Conservation (phyloP, 192 early-diverging fungal species). For the Coemansia sp. region DNA sequence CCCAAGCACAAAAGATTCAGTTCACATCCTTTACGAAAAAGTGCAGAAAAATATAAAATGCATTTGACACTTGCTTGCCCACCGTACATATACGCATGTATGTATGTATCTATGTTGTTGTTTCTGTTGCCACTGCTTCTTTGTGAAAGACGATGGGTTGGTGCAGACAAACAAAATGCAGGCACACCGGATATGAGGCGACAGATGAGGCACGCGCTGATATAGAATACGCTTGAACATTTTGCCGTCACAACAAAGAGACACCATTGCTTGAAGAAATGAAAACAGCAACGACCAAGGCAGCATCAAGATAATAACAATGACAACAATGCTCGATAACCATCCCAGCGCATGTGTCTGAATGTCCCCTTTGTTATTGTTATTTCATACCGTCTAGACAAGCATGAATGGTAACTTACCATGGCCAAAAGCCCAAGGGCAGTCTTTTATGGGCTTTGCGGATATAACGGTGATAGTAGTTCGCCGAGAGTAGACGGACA, state of each 20-base stretch:
- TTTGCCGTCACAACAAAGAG: background rate
- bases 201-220: background rate
- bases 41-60: background rate
- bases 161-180: background rate
- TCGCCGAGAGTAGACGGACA: background rate
- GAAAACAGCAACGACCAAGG: background rate
- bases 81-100: too few relatives aligned
- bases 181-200: background rate
- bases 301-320: background rate
- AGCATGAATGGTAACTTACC: constrained; percentile 1
- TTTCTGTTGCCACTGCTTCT: too few relatives aligned
- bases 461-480: background rate
- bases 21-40: background rate
- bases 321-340: constrained; percentile 3
- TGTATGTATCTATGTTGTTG: too few relatives aligned
- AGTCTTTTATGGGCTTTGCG: background rate
- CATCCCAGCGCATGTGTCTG: background rate
- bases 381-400: background rate
- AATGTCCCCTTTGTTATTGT: background rate
- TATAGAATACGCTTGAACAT: background rate
- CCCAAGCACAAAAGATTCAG: background rate
- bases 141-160: too few relatives aligned
- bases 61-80: too few relatives aligned
- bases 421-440: background rate
- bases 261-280: background rate